A percentile compares a stretch with the other conserved stretches of the same genome.
These are phyloP conservation scores for Alternaria angustiovoidea DNA, from an alignment of 2,329 filamentous ascomycete species.

Conservation along the genomic window DNA sequence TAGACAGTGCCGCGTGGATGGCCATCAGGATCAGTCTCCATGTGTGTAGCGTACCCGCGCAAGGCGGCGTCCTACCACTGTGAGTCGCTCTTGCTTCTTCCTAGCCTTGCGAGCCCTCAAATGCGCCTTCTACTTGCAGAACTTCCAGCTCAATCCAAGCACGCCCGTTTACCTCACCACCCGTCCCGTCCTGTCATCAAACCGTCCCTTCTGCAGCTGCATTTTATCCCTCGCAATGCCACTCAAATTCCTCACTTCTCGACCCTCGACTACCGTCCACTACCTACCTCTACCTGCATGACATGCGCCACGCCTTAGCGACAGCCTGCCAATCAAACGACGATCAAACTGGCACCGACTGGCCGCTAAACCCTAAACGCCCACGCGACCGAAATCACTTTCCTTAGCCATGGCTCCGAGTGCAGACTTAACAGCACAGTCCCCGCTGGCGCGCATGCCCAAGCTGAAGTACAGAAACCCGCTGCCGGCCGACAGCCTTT, in stretches of 20 bases:
- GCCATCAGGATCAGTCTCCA: neutral
- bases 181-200: neutral
- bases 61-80: conserved; percentile 4
- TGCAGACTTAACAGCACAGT: conserved; percentile 37
- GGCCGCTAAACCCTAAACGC: conserved; percentile 30
- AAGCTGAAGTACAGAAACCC: conserved; percentile 47
- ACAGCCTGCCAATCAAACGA: conserved; percentile 33
- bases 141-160: neutral
- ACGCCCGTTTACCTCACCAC: neutral
- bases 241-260: conserved; percentile 2
- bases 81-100: conserved; percentile 18
- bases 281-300: conserved; percentile 20
- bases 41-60: neutral
- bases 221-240: conserved; percentile 5
- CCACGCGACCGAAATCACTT: conserved; percentile 35
- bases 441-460: conserved; percentile 42
- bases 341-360: conserved; percentile 16
- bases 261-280: conserved; percentile 20
- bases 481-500: conserved; percentile 33
- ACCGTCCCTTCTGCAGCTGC: conserved; percentile 10
- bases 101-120: conserved; percentile 9
- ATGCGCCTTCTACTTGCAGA: conserved; percentile 19
- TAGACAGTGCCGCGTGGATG: neutral
- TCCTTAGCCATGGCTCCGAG: conserved; percentile 39
- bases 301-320: conserved; percentile 24